Conservation (phyloP, 1,284 basidiomycete genomes). For the Coriolopsis trogii region DNA sequence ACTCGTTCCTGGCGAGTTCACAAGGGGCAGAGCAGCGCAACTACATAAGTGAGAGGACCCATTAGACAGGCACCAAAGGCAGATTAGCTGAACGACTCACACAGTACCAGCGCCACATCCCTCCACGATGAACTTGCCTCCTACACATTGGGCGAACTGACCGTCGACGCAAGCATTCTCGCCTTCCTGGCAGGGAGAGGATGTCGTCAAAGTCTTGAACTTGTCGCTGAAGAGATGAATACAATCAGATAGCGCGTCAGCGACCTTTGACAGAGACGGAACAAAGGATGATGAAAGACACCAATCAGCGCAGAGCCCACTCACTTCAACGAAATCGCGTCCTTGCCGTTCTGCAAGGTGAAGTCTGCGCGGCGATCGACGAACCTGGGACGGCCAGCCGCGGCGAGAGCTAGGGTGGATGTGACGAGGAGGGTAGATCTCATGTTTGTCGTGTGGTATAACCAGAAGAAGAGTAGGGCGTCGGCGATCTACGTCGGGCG, state of each 20-base stretch:
- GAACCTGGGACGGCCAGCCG: slow-evolving; percentile 41
- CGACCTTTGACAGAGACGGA: slow-evolving; percentile 10
- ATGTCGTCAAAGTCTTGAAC: slow-evolving; percentile 45
- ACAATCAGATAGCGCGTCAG: slow-evolving; percentile 9
- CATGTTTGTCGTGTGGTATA: slow-evolving; percentile 25
- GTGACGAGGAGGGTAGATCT: slow-evolving; percentile 27
- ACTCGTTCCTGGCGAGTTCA: slow-evolving; percentile 43
- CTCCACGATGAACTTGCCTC: slow-evolving; percentile 47
- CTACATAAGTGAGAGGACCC: too few species aligned
- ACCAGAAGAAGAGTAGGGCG: slow-evolving; percentile 5
- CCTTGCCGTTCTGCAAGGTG: slow-evolving; percentile 51
- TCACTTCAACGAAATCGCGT: slow-evolving; percentile 56
- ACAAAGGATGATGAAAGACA: slow-evolving; percentile 8
- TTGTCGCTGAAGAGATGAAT: slow-evolving; percentile 38
- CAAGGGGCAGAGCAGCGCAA: slow-evolving; percentile 55
- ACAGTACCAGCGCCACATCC: slow-evolving; percentile 44
- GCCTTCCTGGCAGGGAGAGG: slow-evolving; percentile 47
- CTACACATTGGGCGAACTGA: slow-evolving; percentile 53
- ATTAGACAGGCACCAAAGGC: too few species aligned
- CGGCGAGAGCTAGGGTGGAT: slow-evolving; percentile 38
- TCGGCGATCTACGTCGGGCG: slow-evolving; percentile 19
- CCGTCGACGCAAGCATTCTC: slow-evolving; percentile 49
- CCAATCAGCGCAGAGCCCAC: slow-evolving; percentile 21
- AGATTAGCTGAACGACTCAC: too few species aligned
- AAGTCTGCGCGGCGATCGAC: slow-evolving; percentile 39